These are phyloP conservation scores for Fagopyrum esculentum DNA, from an alignment of 148 eudicot species.

Conservation along the genomic window DNA sequence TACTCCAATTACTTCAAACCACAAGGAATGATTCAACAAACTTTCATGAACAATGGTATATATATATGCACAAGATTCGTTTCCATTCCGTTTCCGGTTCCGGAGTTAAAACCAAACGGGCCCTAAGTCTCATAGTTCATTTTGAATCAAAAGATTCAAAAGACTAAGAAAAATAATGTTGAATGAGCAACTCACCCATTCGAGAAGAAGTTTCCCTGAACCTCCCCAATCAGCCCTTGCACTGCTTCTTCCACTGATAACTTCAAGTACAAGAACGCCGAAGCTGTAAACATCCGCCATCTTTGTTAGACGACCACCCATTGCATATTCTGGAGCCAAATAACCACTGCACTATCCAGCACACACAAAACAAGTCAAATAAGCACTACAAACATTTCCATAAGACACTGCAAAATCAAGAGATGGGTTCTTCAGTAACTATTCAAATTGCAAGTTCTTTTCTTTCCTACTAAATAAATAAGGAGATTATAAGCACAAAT, in stretches of 20 bases:
- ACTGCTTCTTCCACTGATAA: constrained; percentile 71
- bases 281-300: constrained; percentile 96
- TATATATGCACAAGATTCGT: too few relatives aligned
- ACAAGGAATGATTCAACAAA: too few relatives aligned
- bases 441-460: too few relatives aligned
- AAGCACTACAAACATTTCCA: neutral
- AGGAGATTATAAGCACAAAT: too few relatives aligned
- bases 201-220: constrained; percentile 52
- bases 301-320: constrained; percentile 75
- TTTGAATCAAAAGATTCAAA: neutral
- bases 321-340: constrained; percentile 88
- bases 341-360: constrained; percentile 59
- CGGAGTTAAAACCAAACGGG: too few relatives aligned
- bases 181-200: constrained; percentile 53
- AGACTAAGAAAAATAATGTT: neutral
- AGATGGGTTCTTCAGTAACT: neutral
- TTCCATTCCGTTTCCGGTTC: too few relatives aligned
- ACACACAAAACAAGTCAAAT: constrained; percentile 5
- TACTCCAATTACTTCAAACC: too few relatives aligned
- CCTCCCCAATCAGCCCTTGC: constrained; percentile 53
- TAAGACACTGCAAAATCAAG: neutral
- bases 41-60: too few relatives aligned
- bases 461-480: too few relatives aligned
- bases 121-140: neutral
- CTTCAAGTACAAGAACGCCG: constrained; percentile 75